Evolutionary conservation across 73 alveolate species (phyloP).

Genomic region (Symbiodinium natans): DNA sequence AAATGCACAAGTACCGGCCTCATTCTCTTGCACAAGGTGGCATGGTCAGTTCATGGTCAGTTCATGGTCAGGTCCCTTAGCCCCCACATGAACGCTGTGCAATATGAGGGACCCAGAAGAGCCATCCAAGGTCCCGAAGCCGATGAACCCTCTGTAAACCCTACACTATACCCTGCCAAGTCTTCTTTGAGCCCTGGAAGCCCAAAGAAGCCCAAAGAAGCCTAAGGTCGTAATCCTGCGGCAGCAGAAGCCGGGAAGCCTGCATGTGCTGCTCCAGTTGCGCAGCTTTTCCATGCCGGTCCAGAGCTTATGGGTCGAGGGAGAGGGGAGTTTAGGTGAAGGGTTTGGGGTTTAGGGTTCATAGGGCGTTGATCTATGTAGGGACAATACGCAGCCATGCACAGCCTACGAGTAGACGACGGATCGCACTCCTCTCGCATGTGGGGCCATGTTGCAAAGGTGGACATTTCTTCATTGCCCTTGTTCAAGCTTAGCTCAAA

Average conservation of each 20-base stretch:
- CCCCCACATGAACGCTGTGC: not conserved
- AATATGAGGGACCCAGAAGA: not conserved
- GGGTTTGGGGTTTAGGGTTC: not conserved
- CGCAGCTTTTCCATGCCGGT: conserved; percentile 56
- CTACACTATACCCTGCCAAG: not conserved
- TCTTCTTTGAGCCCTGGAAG: not conserved
- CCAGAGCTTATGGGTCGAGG: not conserved
- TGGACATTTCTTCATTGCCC: not conserved
- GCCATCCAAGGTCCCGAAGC: not conserved
- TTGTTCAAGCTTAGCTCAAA: not conserved
- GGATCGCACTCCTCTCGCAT: not conserved
- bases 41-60: not conserved
- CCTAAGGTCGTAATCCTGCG: conserved; percentile 13
- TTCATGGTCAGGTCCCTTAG: not conserved
- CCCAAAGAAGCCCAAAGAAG: not conserved
- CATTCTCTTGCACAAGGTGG: not conserved
- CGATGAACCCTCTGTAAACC: not conserved
- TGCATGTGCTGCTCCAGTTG: conserved; percentile 59
- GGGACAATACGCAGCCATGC: not conserved
- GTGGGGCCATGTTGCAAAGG: not conserved
- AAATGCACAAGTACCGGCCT: conserved; percentile 30
- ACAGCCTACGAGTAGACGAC: no score
- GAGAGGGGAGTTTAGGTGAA: not conserved
- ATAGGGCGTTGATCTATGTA: not conserved
- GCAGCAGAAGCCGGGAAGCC: conserved; percentile 15